Conservation (phyloP, 1,139 yeast genomes). For the Debaryomyces udenii region DNA sequence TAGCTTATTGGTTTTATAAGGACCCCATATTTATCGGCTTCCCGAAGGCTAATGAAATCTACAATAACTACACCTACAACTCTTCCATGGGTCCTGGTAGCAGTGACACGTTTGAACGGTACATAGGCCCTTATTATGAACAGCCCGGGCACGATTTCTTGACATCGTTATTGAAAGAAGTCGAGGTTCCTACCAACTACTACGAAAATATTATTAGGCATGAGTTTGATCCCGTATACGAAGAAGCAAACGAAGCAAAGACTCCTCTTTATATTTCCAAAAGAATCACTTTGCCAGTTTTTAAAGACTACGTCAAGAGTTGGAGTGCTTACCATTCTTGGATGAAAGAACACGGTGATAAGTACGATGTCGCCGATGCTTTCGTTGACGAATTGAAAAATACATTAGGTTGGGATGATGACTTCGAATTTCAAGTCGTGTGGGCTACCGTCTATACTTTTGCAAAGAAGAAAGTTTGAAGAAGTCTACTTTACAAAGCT, state of each 20-base stretch:
- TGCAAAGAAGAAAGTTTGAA: conserved; percentile 26
- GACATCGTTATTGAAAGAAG: conserved; percentile 45
- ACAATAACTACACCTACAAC: conserved; percentile 42
- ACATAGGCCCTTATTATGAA: conserved; percentile 57
- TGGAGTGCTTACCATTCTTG: conserved; percentile 76
- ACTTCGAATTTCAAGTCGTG: conserved; percentile 47
- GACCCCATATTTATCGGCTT: conserved; percentile 58
- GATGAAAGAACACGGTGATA: conserved; percentile 43
- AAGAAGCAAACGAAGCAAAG: conserved; percentile 23
- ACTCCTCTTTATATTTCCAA: conserved; percentile 45
- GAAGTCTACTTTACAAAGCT: too few species aligned
- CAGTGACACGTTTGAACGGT: conserved; percentile 39
- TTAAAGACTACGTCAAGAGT: conserved; percentile 56
- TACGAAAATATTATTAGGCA: conserved; percentile 45
- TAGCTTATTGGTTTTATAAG: conserved; percentile 80
- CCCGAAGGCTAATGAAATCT: conserved; percentile 45
- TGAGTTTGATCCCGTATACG: conserved; percentile 39
- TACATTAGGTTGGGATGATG: conserved; percentile 46
- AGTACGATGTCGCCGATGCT: conserved; percentile 41
- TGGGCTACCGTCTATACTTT: conserved; percentile 64
- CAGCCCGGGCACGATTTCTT: conserved; percentile 67
- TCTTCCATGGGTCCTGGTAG: conserved; percentile 26
- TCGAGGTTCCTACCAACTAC: conserved; percentile 40
- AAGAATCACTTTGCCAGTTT: conserved; percentile 45
- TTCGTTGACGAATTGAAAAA: conserved; percentile 47